phyloP scores from a whole-genome alignment of 169 alveolate species.

The Theileria parva region DNA sequence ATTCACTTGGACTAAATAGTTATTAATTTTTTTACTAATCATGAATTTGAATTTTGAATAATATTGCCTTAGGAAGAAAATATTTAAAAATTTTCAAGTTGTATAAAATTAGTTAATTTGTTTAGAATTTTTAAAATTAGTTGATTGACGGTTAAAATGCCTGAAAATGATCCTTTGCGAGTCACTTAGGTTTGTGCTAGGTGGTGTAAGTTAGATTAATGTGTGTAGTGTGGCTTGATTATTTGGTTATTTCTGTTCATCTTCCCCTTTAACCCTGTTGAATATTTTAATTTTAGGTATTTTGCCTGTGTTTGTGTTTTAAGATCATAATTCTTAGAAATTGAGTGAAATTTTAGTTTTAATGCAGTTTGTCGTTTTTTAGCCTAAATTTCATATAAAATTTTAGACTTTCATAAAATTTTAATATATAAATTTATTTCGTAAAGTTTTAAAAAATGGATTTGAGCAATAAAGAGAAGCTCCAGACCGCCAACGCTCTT shows the following conservation, averaged over 20 bases:
- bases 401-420: neutral
- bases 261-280: neutral
- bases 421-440: neutral
- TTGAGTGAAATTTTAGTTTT: slow-evolving; percentile 2
- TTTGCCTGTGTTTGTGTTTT: too few relatives aligned
- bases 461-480: slow-evolving; percentile 40
- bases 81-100: too few relatives aligned
- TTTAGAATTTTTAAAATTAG: too few relatives aligned
- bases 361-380: slow-evolving; percentile 2
- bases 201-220: slow-evolving; percentile 12
- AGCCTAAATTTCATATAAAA: neutral
- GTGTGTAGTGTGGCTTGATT: slow-evolving; percentile 4
- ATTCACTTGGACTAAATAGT: too few relatives aligned
- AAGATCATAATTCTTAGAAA: neutral
- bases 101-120: too few relatives aligned
- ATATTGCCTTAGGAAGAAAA: too few relatives aligned
- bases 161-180: slow-evolving; percentile 3
- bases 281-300: neutral
- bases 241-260: neutral
- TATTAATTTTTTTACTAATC: too few relatives aligned
- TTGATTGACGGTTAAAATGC: neutral
- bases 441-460: slow-evolving; percentile 21
- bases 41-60: too few relatives aligned
- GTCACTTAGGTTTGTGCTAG: slow-evolving; percentile 5
- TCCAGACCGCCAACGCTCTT: slow-evolving; percentile 63